These are phyloP conservation scores for Dunaliella sp. DNA, from an alignment of 139 green algal genomes.

Conservation along the genomic window DNA sequence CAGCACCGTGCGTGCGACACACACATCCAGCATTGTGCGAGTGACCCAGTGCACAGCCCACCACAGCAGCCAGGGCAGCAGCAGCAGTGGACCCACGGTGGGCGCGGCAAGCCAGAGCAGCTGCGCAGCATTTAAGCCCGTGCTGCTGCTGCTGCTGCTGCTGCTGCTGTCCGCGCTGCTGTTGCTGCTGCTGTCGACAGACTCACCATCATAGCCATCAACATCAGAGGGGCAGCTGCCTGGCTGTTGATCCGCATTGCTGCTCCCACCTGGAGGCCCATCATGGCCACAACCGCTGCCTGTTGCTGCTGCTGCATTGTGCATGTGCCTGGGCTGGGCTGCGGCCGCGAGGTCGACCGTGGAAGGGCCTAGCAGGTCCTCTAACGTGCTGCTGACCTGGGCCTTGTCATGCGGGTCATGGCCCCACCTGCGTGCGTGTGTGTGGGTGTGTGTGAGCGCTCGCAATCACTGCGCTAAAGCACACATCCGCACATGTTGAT, in stretches of 20 bases:
- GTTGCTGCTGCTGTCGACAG: too few species aligned
- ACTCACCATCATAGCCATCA: background rate
- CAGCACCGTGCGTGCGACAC: background rate
- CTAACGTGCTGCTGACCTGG: conserved; percentile 13
- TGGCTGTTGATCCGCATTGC: background rate
- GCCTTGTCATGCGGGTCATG: conserved; percentile 55
- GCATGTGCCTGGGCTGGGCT: too few species aligned
- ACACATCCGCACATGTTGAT: too few species aligned
- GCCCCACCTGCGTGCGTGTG: background rate
- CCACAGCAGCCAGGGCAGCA: conserved; percentile 9
- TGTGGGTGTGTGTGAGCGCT: background rate
- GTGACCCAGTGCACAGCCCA: background rate
- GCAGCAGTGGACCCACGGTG: background rate
- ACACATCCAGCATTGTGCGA: background rate
- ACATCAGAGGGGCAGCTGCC: background rate
- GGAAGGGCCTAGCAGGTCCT: conserved; percentile 25
- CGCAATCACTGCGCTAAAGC: too few species aligned
- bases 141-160: too few species aligned
- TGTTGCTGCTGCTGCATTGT: too few species aligned
- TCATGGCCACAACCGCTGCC: too few species aligned
- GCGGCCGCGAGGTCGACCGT: background rate
- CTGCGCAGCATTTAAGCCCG: background rate
- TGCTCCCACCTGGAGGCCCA: background rate
- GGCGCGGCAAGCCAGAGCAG: background rate
- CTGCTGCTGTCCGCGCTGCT: too few species aligned